A percentile compares a stretch with the other conserved stretches of the same genome.
phyloP scores from a whole-genome alignment of 106 monocot genomes.

The Alisma plantagoaquatica region DNA sequence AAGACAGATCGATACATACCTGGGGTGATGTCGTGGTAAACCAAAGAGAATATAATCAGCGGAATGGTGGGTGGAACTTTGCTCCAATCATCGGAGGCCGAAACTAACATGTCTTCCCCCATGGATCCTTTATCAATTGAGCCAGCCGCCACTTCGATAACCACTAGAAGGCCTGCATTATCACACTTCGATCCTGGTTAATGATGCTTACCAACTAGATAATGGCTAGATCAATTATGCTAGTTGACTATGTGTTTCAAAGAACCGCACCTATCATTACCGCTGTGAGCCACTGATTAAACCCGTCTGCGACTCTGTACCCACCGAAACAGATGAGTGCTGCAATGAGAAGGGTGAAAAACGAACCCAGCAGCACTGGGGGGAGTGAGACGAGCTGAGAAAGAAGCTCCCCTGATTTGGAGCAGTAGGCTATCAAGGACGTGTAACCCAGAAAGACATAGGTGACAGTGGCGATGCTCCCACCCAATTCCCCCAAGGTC shows the following conservation, averaged over 20 bases:
- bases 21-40: constrained; percentile 53
- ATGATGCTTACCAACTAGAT: no score
- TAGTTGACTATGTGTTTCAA: no score
- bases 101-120: no score
- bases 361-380: constrained; percentile 16
- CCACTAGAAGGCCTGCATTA: constrained; percentile 23
- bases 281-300: constrained; percentile 39
- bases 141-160: constrained; percentile 27
- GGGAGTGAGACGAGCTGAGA: constrained; percentile 32
- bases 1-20: no score
- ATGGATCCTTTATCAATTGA: constrained; percentile 10
- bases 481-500: constrained; percentile 47
- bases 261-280: constrained; percentile 49
- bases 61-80: constrained; percentile 37
- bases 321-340: constrained; percentile 41
- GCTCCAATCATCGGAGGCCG: constrained; percentile 23
- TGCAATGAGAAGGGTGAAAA: constrained; percentile 33
- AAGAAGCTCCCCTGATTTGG: constrained; percentile 46
- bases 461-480: constrained; percentile 28
- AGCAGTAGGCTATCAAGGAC: constrained; percentile 42
- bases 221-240: no score
- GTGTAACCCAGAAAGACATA: constrained; percentile 51
- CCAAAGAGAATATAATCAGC: constrained; percentile 52
- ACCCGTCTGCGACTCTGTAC: constrained; percentile 17
- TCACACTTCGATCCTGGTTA: no score